A percentile compares a stretch with the other conserved stretches of the same genome.
phyloP scores from a whole-genome alignment of 2,329 filamentous ascomycete species.

The Botrytis hyacinthi region DNA sequence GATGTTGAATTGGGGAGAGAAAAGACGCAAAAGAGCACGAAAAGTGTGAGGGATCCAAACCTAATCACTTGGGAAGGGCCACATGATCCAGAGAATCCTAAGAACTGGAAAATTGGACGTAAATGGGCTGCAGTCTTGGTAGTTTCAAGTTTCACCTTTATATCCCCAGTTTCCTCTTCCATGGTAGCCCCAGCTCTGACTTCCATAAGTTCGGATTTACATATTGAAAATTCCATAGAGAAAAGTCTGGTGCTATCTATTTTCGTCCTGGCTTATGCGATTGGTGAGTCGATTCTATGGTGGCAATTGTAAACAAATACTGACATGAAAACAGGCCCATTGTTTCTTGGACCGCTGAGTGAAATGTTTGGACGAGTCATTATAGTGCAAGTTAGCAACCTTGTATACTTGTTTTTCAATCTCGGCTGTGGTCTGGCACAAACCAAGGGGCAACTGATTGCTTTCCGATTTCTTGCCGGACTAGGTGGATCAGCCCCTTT shows the following conservation, averaged over 20 bases:
- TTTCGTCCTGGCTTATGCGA: conserved; percentile 46
- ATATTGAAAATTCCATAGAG: conserved; percentile 47
- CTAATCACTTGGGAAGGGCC: conserved; percentile 33
- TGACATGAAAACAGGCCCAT: conserved; percentile 43
- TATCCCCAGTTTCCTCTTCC: conserved; percentile 51
- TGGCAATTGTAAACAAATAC: neutral
- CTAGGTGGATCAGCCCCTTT: conserved; percentile 49
- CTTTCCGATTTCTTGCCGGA: conserved; percentile 47
- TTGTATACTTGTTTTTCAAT: conserved; percentile 55
- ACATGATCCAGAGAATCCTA: conserved; percentile 34
- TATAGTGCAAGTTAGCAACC: conserved; percentile 46
- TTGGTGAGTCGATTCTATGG: neutral
- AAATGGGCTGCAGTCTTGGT: conserved; percentile 52
- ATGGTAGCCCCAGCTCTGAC: conserved; percentile 54
- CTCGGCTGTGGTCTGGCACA: conserved; percentile 49
- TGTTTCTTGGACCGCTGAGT: conserved; percentile 60
- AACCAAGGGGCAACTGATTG: conserved; percentile 46
- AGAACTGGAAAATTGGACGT: conserved; percentile 31
- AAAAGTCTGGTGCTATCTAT: conserved; percentile 48
- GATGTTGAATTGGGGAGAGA: conserved; percentile 33
- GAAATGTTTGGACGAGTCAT: conserved; percentile 49
- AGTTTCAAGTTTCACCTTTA: conserved; percentile 47
- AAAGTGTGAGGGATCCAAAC: conserved; percentile 31
- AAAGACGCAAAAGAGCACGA: conserved; percentile 25
- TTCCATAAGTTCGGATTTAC: conserved; percentile 52